Base-by-base conservation (phyloP, 2,329 filamentous ascomycete genomes). In the Phialophora chinensis region DNA sequence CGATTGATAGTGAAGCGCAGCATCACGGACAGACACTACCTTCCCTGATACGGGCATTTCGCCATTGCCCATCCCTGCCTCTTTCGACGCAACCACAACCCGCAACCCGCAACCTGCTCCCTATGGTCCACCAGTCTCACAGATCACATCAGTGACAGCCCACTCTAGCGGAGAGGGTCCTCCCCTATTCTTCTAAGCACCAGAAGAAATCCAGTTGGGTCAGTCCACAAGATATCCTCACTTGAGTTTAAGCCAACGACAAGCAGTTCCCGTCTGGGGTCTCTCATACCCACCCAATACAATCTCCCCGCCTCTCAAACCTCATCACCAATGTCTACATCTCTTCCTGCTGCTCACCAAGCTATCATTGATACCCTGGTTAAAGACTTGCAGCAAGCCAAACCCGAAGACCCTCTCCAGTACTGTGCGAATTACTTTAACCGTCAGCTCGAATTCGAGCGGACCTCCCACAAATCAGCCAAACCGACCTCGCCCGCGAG, bases 401-500 rank as follows among this genome's bases (percentile, higher is more conserved):
- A 86, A 69, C 87, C 88, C 60, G 73, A 81, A 77, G 88, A 91
- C 81, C 83, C 88, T 75, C 83, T 90, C 72, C 88, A 91, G 78
- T 89, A 88, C 82, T 90, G 87, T 80, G 85, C 86, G 78, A 88
- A 90, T 79, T 87, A 87, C 81, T 90, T 90, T 79, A 81, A 83
- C 72, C 83, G 82, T 76, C 87, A 87, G 74, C 86, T 91, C 74
- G 86, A 88, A 77, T 83, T 84, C 75, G 87, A 91, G 82, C 86
- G 87, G 75, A 80, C 83, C 73, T 81, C 85, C 76, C 29, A 53
- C 61, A 85, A 77, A 66, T 65, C 71, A 78, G 81, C 76, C 79
- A 81, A 75, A 79, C 81, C 49, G 23, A 80, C 79, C 76, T 77
- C 70, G 74, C 74, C 75, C 65, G 74, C 77, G n/a, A 80, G 79